A percentile compares a stretch with the other conserved stretches of the same genome.
Evolutionary conservation across 2,329 filamentous ascomycete genomes (phyloP).

Genomic region (Colletotrichum coccodes): DNA sequence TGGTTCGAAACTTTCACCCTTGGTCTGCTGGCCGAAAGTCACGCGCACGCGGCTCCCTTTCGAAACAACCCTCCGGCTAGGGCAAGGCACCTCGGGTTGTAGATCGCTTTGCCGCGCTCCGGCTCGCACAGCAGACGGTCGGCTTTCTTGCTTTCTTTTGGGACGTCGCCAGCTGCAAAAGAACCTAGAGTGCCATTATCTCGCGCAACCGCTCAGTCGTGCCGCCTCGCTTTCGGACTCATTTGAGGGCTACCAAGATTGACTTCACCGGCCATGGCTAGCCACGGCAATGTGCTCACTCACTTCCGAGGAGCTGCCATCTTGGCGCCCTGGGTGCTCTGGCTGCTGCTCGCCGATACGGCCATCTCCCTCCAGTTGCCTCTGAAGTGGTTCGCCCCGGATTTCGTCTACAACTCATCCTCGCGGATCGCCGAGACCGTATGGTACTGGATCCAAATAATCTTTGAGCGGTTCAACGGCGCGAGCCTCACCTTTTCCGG

Average conservation of each 20-base stretch:
- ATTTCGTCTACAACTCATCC: slow-evolving; percentile 62
- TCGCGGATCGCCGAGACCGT: slow-evolving; percentile 64
- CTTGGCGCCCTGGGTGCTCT: slow-evolving; percentile 61
- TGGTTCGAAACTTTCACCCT: slow-evolving; percentile 14
- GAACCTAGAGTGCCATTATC: not conserved
- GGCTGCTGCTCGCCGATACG: slow-evolving; percentile 62
- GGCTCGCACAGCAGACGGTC: not conserved
- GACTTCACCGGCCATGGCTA: slow-evolving; percentile 21
- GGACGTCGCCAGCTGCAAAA: not conserved
- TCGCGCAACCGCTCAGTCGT: not conserved
- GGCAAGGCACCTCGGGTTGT: slow-evolving; percentile 3
- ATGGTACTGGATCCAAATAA: slow-evolving; percentile 66
- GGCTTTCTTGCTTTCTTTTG: slow-evolving; percentile 15
- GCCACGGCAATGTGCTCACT: slow-evolving; percentile 39
- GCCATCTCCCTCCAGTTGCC: slow-evolving; percentile 60
- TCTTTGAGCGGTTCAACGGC: slow-evolving; percentile 65
- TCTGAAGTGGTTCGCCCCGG: slow-evolving; percentile 57
- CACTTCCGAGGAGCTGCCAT: slow-evolving; percentile 55
- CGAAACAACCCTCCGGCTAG: slow-evolving; percentile 23
- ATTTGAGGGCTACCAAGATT: not conserved
- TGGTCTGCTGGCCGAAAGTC: not conserved
- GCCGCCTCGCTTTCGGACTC: slow-evolving; percentile 22
- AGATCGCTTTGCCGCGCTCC: slow-evolving; percentile 13
- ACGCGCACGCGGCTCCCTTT: slow-evolving; percentile 29
- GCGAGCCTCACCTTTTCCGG: slow-evolving; percentile 64